Base-by-base conservation (phyloP, 495 filamentous ascomycete species). In the Margaritispora aquatica region DNA sequence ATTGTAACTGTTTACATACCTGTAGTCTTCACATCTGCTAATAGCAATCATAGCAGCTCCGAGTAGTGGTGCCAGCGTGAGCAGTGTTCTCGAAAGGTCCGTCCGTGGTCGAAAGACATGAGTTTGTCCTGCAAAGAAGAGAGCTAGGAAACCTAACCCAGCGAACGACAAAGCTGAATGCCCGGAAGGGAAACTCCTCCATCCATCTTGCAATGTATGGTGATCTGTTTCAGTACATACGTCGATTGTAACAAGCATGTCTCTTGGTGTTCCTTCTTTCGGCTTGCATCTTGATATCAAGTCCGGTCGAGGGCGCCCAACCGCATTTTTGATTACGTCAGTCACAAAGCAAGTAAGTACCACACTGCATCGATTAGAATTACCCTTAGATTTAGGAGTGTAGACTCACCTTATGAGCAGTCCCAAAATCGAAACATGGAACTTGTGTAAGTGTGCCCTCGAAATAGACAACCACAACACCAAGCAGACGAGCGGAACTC, bases 301-400 rank as follows among this genome's bases (percentile, higher is more conserved):
- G 69, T 99, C 94, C 5, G 94, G 94, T 5, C 94, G 84, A 20
- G 95, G 92, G 19, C 95, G 79, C 19, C 94, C 94, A 41, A 96
- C 89, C 0, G 85, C 80, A 69, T 97, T 97, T 68, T 99, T 99
- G 59, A 97, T 78, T 0, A 93, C 74, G 65, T 97, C 95, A 54
- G 95, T 97, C 10, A 97, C 75, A 69, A 96, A 86, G 1, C 82
- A 79, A 1, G 90, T 87, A 20, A 97, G 78, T 70, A 97, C 68
- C 51, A 66, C 62, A 34, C 55, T 55, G 20, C 2, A 4, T 21
- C 19, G 1, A 26, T 50, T 24, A 29, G 36, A 20, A 7, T 4
- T n/a, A 41, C 1, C 2, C 9, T 44, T 34, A 34, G 7, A 34
- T 44, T 44, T 2, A 44, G 19, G 10, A n/a, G 19, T 8, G 22